phyloP scores from a whole-genome alignment of 2,329 filamentous ascomycete genomes.

The Parastagonospora nodorum region DNA sequence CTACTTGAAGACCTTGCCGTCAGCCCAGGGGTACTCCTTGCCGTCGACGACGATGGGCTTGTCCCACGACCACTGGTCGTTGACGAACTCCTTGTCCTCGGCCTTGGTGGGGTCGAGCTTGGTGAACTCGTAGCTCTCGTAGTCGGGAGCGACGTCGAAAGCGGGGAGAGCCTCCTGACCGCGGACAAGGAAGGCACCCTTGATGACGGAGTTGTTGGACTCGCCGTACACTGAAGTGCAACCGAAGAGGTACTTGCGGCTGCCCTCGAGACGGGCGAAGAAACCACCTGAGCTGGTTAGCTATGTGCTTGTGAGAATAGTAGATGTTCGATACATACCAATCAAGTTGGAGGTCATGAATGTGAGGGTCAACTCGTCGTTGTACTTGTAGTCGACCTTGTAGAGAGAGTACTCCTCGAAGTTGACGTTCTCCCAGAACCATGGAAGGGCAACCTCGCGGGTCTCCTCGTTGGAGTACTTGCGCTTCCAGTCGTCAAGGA shows the following conservation, averaged over 20 bases:
- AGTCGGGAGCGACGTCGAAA: constrained; percentile 97
- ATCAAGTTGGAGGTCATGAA: constrained; percentile 99
- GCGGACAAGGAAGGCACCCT: constrained; percentile 93
- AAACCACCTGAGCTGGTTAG: constrained; percentile 69
- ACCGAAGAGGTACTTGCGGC: constrained; percentile 98
- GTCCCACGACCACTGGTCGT: constrained; percentile 92
- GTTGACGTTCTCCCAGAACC: constrained; percentile 98
- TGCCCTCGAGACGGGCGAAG: constrained; percentile 94
- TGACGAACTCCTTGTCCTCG: constrained; percentile 84
- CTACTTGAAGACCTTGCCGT: constrained; percentile 99
- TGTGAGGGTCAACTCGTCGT: constrained; percentile 92
- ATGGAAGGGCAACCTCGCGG: constrained; percentile 79
- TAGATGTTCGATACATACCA: constrained; percentile 53
- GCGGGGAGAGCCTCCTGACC: constrained; percentile 84
- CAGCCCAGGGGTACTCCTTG: constrained; percentile 87
- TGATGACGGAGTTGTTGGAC: constrained; percentile 87
- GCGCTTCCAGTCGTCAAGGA: constrained; percentile 98
- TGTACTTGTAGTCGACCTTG: constrained; percentile 98
- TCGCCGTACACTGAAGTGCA: constrained; percentile 84
- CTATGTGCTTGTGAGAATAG: neutral
- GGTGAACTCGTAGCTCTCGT: constrained; percentile 92
- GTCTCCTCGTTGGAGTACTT: constrained; percentile 97
- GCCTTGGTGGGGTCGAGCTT: constrained; percentile 91
- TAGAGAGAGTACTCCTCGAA: constrained; percentile 96
- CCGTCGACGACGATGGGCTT: constrained; percentile 77